phyloP scores from a whole-genome alignment of 2,329 filamentous ascomycete genomes.

The Rugonectria rugulosa region DNA sequence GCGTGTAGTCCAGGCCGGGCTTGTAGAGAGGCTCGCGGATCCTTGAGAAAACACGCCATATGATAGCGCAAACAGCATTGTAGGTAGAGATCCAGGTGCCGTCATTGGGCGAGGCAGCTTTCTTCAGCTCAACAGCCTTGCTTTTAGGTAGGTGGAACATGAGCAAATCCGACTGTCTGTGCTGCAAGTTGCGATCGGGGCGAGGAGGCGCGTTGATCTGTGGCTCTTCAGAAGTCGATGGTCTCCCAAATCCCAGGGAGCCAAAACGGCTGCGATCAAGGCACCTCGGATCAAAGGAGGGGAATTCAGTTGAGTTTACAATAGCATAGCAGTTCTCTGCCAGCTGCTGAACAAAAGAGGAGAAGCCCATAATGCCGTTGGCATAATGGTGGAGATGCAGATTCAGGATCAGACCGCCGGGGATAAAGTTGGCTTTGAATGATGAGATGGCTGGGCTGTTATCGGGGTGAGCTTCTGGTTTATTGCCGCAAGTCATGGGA shows the following conservation, averaged over 20 bases:
- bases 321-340: constrained; percentile 52
- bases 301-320: constrained; percentile 39
- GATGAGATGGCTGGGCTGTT: constrained; percentile 43
- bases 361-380: constrained; percentile 50
- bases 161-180: neutral
- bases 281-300: constrained; percentile 45
- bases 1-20: constrained; percentile 35
- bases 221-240: neutral
- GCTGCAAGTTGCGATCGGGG: neutral
- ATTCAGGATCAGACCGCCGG: constrained; percentile 50
- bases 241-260: neutral
- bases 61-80: constrained; percentile 50
- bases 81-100: constrained; percentile 52
- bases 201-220: constrained; percentile 15
- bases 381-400: constrained; percentile 51
- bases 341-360: constrained; percentile 45
- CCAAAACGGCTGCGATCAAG: constrained; percentile 38
- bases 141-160: constrained; percentile 23
- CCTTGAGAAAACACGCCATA: constrained; percentile 49
- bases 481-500: constrained; percentile 49
- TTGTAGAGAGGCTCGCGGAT: constrained; percentile 46
- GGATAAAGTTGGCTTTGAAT: constrained; percentile 51
- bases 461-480: constrained; percentile 47
- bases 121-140: constrained; percentile 16
- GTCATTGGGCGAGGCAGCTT: constrained; percentile 11